These are phyloP conservation scores for Orobanche coerulescens DNA, from an alignment of 257 asterid species.

Conservation along the genomic window DNA sequence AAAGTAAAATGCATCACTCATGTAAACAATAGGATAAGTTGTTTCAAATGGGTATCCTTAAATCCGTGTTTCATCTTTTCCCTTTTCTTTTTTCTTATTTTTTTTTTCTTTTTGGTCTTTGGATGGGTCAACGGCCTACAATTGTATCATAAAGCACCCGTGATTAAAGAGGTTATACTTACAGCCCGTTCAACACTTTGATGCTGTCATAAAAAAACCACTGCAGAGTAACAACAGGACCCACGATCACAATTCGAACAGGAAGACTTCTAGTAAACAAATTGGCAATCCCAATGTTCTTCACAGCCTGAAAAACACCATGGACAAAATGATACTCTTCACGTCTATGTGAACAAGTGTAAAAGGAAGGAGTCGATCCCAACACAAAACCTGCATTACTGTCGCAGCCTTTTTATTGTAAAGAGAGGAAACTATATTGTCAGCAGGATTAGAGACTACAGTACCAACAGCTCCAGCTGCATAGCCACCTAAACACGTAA, in stretches of 20 bases:
- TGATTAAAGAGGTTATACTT: slow-evolving; percentile 24
- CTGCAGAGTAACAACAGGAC: slow-evolving; percentile 61
- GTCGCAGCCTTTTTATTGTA: slow-evolving; percentile 45
- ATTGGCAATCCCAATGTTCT: slow-evolving; percentile 47
- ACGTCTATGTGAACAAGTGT: neutral
- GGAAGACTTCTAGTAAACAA: slow-evolving; percentile 68
- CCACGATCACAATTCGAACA: slow-evolving; percentile 53
- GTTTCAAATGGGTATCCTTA: too few species aligned
- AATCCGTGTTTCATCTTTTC: neutral
- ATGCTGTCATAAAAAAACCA: slow-evolving; percentile 74
- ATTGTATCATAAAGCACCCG: neutral
- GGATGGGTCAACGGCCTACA: neutral
- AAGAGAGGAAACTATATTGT: slow-evolving; percentile 59
- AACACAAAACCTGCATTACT: slow-evolving; percentile 33
- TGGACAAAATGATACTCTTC: neutral
- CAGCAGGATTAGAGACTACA: slow-evolving; percentile 63
- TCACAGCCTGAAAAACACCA: slow-evolving; percentile 40
- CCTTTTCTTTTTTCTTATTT: neutral
- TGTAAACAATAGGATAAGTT: neutral
- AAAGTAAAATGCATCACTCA: neutral
- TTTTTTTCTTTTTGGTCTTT: too few species aligned
- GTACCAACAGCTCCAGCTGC: slow-evolving; percentile 66
- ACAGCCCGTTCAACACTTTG: slow-evolving; percentile 58
- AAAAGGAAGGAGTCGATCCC: neutral
- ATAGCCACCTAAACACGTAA: slow-evolving; percentile 66